Evolutionary conservation across 306 rosid species (phyloP).

Genomic region (Aeschynomene evenia): DNA sequence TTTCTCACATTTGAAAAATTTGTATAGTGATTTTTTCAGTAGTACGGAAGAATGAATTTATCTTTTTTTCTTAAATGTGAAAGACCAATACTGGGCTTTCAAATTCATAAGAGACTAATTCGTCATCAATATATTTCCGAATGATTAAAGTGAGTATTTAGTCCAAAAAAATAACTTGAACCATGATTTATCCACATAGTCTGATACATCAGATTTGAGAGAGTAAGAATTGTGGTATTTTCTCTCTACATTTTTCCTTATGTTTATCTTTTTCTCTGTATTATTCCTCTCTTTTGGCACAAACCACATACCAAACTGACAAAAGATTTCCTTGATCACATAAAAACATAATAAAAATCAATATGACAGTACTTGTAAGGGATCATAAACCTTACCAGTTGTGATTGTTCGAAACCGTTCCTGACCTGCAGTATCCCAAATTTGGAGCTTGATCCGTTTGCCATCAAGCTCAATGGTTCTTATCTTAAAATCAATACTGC

Average conservation of each 20-base stretch:
- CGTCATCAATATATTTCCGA: too few relatives aligned
- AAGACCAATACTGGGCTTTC: too few relatives aligned
- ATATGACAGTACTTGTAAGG: background rate
- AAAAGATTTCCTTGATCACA: background rate
- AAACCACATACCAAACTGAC: background rate
- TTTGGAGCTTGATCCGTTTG: slow-evolving; percentile 92
- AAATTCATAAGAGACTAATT: too few relatives aligned
- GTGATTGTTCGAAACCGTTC: slow-evolving; percentile 98
- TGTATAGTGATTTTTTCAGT: too few relatives aligned
- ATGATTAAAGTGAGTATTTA: too few relatives aligned
- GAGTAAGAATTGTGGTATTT: background rate
- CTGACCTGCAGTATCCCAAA: slow-evolving; percentile 99
- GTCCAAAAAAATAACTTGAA: too few relatives aligned
- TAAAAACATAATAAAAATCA: background rate
- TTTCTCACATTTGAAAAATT: too few relatives aligned
- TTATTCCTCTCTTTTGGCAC: background rate
- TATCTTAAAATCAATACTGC: slow-evolving; percentile 94
- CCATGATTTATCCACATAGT: background rate
- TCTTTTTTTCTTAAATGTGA: too few relatives aligned
- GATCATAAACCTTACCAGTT: slow-evolving; percentile 57
- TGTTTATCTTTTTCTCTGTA: background rate
- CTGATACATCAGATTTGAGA: background rate
- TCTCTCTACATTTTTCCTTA: background rate
- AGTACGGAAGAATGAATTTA: too few relatives aligned
- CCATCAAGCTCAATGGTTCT: slow-evolving; percentile 98